Conservation (phyloP, 805 yeast genomes). For the Metschnikowia cerradonensis region DNA sequence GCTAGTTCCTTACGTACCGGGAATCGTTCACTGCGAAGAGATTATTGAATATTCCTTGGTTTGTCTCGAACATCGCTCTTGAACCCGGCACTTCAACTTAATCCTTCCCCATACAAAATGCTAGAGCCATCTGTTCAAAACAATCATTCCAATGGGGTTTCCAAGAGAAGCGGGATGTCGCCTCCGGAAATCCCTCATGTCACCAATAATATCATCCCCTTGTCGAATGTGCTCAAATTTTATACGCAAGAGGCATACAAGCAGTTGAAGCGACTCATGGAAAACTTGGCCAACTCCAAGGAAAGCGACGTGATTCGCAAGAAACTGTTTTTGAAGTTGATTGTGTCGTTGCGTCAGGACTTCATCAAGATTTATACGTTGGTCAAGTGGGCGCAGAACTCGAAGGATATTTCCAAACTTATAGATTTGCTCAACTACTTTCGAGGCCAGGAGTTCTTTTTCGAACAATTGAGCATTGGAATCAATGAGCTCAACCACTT, state of each 20-base stretch:
- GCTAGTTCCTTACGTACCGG: background rate
- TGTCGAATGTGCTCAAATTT: slow-evolving; percentile 54
- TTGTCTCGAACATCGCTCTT: background rate
- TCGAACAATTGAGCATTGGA: slow-evolving; percentile 55
- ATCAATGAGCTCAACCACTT: slow-evolving; percentile 65
- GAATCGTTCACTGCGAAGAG: background rate
- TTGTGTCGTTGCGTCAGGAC: slow-evolving; percentile 75
- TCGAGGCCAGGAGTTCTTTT: slow-evolving; percentile 70
- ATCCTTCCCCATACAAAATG: background rate
- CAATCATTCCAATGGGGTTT: background rate
- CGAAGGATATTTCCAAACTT: slow-evolving; percentile 65
- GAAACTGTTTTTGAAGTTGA: slow-evolving; percentile 59
- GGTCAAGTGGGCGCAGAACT: slow-evolving; percentile 80
- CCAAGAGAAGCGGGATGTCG: background rate
- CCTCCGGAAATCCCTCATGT: slow-evolving; percentile 63
- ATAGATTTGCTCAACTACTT: slow-evolving; percentile 90
- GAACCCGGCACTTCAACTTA: background rate
- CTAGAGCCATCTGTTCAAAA: slow-evolving; percentile 3
- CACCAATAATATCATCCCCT: slow-evolving; percentile 63
- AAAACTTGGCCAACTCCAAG: slow-evolving; percentile 48
- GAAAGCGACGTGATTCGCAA: slow-evolving; percentile 63
- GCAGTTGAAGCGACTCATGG: slow-evolving; percentile 57
- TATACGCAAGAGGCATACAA: slow-evolving; percentile 60
- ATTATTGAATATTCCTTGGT: background rate
- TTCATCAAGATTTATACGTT: slow-evolving; percentile 81